These are phyloP conservation scores for Imleria badia DNA, from an alignment of 768 basidiomycete genomes.

Conservation along the genomic window DNA sequence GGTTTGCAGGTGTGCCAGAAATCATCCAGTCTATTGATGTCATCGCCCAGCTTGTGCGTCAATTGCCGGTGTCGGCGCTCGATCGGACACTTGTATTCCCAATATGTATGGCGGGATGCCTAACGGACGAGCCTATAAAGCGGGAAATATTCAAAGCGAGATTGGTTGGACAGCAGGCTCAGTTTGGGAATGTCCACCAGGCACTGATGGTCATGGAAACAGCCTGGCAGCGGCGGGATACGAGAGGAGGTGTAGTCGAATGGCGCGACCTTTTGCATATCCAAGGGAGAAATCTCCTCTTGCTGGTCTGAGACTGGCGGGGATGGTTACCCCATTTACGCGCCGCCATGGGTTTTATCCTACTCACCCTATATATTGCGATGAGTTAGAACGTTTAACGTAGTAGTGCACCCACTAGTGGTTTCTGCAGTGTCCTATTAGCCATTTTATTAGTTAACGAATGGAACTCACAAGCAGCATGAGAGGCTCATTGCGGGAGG, in stretches of 20 bases:
- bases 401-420: slow-evolving; percentile 19
- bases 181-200: slow-evolving; percentile 60
- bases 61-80: slow-evolving; percentile 54
- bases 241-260: slow-evolving; percentile 51
- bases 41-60: slow-evolving; percentile 52
- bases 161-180: slow-evolving; percentile 52
- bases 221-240: slow-evolving; percentile 68
- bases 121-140: slow-evolving; percentile 62
- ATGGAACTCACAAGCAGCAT: slow-evolving; percentile 2
- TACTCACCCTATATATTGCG: slow-evolving; percentile 18
- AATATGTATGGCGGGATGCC: slow-evolving; percentile 68
- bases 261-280: slow-evolving; percentile 53
- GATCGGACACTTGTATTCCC: slow-evolving; percentile 75
- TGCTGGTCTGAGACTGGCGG: slow-evolving; percentile 28
- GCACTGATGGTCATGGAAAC: slow-evolving; percentile 63
- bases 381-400: slow-evolving; percentile 1
- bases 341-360: slow-evolving; percentile 11
- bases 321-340: not conserved
- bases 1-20: slow-evolving; percentile 62
- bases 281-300: slow-evolving; percentile 29
- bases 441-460: slow-evolving; percentile 1
- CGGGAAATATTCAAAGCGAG: slow-evolving; percentile 60
- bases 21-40: slow-evolving; percentile 56
- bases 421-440: slow-evolving; percentile 13
- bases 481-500: not conserved